phyloP scores from a whole-genome alignment of 2,329 filamentous ascomycete species.

The Cordyceps cateniannulata region DNA sequence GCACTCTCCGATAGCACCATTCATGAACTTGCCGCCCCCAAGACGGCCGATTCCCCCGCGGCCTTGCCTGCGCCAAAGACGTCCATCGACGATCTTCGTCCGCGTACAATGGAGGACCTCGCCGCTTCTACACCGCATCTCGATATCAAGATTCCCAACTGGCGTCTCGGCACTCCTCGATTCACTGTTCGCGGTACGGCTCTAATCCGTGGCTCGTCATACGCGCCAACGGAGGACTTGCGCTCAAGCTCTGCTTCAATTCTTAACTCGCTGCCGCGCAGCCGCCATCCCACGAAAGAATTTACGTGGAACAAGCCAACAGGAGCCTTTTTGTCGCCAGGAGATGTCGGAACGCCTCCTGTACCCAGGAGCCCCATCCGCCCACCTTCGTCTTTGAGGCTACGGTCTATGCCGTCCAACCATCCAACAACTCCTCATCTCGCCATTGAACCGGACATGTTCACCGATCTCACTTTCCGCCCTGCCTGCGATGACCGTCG shows the following conservation, averaged over 20 bases:
- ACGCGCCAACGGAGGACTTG: constrained; percentile 67
- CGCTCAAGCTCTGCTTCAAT: constrained; percentile 54
- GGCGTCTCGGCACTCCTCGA: constrained; percentile 72
- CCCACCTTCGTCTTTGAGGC: constrained; percentile 32
- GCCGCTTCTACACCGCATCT: constrained; percentile 46
- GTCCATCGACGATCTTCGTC: constrained; percentile 51
- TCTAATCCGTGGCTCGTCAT: constrained; percentile 73
- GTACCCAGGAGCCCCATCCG: constrained; percentile 19
- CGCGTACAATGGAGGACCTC: constrained; percentile 57
- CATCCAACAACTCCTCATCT: constrained; percentile 43
- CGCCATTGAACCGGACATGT: constrained; percentile 67
- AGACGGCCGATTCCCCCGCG: constrained; percentile 60
- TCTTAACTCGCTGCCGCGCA: constrained; percentile 31
- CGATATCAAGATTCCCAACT: constrained; percentile 74
- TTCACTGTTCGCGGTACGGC: constrained; percentile 74
- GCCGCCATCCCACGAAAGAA: constrained; percentile 22
- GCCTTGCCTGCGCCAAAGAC: constrained; percentile 64
- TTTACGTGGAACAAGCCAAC: constrained; percentile 5
- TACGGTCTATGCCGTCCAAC: constrained; percentile 37
- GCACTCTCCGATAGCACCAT: constrained; percentile 73
- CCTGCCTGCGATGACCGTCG: constrained; percentile 71
- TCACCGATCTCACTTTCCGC: constrained; percentile 71
- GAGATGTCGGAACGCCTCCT: constrained; percentile 23
- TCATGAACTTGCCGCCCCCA: constrained; percentile 52
- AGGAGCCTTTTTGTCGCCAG: constrained; percentile 21